Conservation (phyloP, 2,329 filamentous ascomycete genomes). For the Esteya vermicola region DNA sequence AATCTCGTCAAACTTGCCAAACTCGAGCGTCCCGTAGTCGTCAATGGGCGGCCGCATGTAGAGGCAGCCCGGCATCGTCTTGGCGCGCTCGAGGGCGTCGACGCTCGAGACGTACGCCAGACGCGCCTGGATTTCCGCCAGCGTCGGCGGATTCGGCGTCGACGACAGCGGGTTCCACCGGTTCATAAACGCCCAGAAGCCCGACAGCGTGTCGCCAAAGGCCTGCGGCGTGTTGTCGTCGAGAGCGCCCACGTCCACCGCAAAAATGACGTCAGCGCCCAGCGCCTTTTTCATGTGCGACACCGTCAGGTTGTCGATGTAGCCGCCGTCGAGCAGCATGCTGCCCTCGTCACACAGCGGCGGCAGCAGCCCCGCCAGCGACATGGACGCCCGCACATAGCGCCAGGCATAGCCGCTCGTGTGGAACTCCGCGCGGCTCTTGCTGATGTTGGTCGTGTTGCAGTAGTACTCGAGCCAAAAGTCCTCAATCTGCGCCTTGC, state of each 20-base stretch:
- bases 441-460: conserved; percentile 98
- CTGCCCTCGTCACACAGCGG: conserved; percentile 92
- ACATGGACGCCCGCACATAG: conserved; percentile 94
- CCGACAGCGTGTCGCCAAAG: conserved; percentile 88
- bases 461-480: conserved; percentile 99
- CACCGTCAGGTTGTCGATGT: conserved; percentile 93
- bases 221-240: conserved; percentile 85
- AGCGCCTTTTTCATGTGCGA: conserved; percentile 94
- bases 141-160: conserved; percentile 79
- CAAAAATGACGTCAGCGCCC: conserved; percentile 87
- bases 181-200: conserved; percentile 89
- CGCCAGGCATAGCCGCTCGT: conserved; percentile 96
- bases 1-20: conserved; percentile 96
- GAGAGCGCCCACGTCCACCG: conserved; percentile 82
- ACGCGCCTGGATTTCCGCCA: conserved; percentile 90
- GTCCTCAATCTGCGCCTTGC: conserved; percentile 92
- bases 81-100: conserved; percentile 86
- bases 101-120: conserved; percentile 91
- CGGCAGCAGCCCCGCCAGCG: conserved; percentile 78
- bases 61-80: conserved; percentile 76
- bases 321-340: conserved; percentile 93
- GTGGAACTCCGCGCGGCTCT: conserved; percentile 81
- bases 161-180: conserved; percentile 92
- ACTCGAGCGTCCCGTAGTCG: conserved; percentile 84
- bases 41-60: conserved; percentile 97